Base-by-base conservation (phyloP, 2,329 filamentous ascomycete genomes). In the Apiospora hydei region DNA sequence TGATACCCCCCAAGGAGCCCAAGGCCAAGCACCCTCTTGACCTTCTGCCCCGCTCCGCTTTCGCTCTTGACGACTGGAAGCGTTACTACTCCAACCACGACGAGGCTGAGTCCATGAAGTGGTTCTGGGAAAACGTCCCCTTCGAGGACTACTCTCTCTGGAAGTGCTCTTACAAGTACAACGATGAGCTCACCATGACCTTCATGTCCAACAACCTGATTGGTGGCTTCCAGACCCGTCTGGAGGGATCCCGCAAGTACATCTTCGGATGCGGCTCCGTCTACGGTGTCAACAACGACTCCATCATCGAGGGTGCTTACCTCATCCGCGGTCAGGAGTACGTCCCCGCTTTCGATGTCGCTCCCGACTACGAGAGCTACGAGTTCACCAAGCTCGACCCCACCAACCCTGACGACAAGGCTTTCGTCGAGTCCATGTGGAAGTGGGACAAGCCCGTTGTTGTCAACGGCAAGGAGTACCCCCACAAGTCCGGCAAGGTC, bases 191-290 rank as follows among this genome's bases (percentile, higher is more conserved):
- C 78, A 98, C 94, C 82, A 88, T 96, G 85, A 93, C 93, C 82
- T 99, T 99, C 93, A 99, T 99, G 96, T 96, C 94, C 79, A 94
- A 93, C 90, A 99, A 99, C 91, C 88, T 98, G 85, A 96, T 99
- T 83, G 95, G 94, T 86, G 96, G 96, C 84, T 98, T 99, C 91
- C 97, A 98, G 88, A 90, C 91, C 84, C 96, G 96, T 89, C 94
- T 99, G 74, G 96, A 99, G 90, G 96, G 83, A 76, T 98, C 94
- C 82, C 95, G 96, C 89, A 99, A 99, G 92, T 98, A 94, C 90
- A 86, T 99, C 83, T 98, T 99, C 86, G 96, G 96, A 79, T 91
- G 89, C 80, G 91, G 91, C 80, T 96, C 94, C 78, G 96, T 99
- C 77, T 99, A 93, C 84, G 96, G 96, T 81, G 85, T 88, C 84